Conservation (phyloP, 176 grass and related monocot species). For the Zea luxurians region DNA sequence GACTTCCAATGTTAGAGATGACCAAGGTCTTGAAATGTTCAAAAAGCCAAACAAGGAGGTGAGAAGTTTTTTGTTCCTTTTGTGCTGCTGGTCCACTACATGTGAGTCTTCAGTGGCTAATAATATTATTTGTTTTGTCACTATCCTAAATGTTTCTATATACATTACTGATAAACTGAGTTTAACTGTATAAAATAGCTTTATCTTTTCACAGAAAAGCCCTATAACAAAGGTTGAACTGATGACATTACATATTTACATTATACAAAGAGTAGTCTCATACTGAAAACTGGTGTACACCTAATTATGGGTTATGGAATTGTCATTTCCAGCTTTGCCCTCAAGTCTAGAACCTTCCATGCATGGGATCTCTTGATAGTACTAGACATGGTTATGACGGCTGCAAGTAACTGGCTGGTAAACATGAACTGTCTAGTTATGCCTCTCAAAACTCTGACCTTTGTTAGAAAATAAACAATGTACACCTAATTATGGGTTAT, state of each 20-base stretch:
- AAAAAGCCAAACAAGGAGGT: constrained; percentile 59
- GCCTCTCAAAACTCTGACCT: too few species aligned
- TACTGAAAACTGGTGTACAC: background rate
- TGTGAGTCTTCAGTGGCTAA: constrained; percentile 6
- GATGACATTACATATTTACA: background rate
- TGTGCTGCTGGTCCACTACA: constrained; percentile 3
- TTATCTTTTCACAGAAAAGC: background rate
- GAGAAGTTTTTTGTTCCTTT: constrained; percentile 21
- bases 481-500: constrained; percentile 3
- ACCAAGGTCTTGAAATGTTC: constrained; percentile 32
- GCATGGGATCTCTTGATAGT: background rate
- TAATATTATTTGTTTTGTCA: constrained; percentile 6
- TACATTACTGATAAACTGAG: constrained; percentile 15
- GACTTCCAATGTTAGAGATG: constrained; percentile 38
- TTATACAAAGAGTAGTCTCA: background rate
- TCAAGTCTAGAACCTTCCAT: constrained; percentile 16
- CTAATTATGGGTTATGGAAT: constrained; percentile 8
- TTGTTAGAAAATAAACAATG: too few species aligned
- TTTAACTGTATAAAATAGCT: constrained; percentile 17
- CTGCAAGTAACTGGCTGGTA: background rate
- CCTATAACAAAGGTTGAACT: background rate
- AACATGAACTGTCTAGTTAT: constrained; percentile 8
- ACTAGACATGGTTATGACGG: background rate
- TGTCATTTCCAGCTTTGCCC: constrained; percentile 6
- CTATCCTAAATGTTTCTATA: constrained; percentile 4